phyloP scores from a whole-genome alignment of 768 basidiomycete species.

The Naganishia onofrii region DNA sequence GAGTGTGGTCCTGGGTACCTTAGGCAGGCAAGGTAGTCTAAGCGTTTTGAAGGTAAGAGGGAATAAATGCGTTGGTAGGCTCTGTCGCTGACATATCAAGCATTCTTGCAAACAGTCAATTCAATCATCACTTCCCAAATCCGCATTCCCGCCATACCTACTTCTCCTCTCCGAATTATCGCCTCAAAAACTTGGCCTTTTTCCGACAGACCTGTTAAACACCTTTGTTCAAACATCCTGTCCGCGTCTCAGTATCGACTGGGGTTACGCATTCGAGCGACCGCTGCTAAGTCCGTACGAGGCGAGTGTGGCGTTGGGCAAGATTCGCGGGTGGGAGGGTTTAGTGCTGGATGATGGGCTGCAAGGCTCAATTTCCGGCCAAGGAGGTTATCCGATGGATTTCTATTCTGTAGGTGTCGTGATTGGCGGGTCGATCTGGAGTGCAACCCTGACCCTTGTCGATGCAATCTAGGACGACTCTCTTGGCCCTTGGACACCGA shows the following conservation, averaged over 20 bases:
- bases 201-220: constrained; percentile 69
- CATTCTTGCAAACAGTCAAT: constrained; percentile 19
- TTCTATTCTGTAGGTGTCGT: constrained; percentile 62
- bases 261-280: constrained; percentile 91
- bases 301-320: constrained; percentile 77
- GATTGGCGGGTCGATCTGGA: not conserved
- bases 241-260: constrained; percentile 93
- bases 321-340: constrained; percentile 64
- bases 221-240: constrained; percentile 96
- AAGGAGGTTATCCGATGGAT: constrained; percentile 85
- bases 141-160: constrained; percentile 57
- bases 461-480: constrained; percentile 36
- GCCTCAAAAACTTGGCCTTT: constrained; percentile 83
- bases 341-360: constrained; percentile 31
- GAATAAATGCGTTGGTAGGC: not conserved
- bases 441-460: not conserved
- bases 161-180: constrained; percentile 96
- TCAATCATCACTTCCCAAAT: constrained; percentile 25
- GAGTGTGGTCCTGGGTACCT: constrained; percentile 90
- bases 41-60: constrained; percentile 71
- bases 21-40: constrained; percentile 90
- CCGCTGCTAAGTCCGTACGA: constrained; percentile 93
- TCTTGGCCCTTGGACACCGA: constrained; percentile 51
- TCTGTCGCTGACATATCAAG: not conserved
- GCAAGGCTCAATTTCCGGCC: constrained; percentile 33